Evolutionary conservation across 768 basidiomycete genomes (phyloP).

Genomic region (Lentinula sp.): DNA sequence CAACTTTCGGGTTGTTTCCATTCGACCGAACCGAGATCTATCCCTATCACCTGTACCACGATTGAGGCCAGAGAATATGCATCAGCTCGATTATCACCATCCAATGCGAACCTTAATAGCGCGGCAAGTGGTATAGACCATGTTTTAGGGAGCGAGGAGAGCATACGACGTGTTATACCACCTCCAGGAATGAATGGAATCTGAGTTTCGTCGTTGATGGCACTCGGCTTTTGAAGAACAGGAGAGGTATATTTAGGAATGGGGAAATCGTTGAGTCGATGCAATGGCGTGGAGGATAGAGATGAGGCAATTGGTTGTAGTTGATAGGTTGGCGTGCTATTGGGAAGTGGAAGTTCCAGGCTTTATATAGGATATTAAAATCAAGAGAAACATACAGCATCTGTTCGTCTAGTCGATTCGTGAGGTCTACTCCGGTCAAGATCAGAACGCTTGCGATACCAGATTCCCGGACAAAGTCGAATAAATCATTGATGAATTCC

Average conservation of each 20-base stretch:
- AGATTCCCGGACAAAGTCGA: slow-evolving; percentile 48
- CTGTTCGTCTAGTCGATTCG: slow-evolving; percentile 69
- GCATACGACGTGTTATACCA: slow-evolving; percentile 62
- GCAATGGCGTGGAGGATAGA: slow-evolving; percentile 37
- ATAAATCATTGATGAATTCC: slow-evolving; percentile 52
- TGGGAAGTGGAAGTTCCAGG: not conserved
- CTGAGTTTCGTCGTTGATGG: slow-evolving; percentile 18
- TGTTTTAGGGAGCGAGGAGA: slow-evolving; percentile 45
- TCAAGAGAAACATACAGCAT: slow-evolving; percentile 50
- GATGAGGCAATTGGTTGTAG: slow-evolving; percentile 40
- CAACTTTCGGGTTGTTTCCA: slow-evolving; percentile 69
- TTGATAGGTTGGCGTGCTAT: slow-evolving; percentile 63
- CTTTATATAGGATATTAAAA: not conserved
- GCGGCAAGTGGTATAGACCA: slow-evolving; percentile 51
- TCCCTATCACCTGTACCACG: slow-evolving; percentile 39
- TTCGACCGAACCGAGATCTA: slow-evolving; percentile 23
- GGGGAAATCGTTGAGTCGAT: slow-evolving; percentile 36
- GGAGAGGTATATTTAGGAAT: slow-evolving; percentile 52
- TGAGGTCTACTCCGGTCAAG: slow-evolving; percentile 69
- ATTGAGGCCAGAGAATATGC: slow-evolving; percentile 56
- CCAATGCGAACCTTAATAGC: slow-evolving; percentile 70
- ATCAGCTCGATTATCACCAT: slow-evolving; percentile 78
- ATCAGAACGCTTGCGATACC: slow-evolving; percentile 51
- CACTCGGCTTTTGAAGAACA: slow-evolving; percentile 25
- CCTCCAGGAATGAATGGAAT: slow-evolving; percentile 78